These are phyloP conservation scores for Piloderma croceum DNA, from an alignment of 768 basidiomycete species.

Conservation along the genomic window DNA sequence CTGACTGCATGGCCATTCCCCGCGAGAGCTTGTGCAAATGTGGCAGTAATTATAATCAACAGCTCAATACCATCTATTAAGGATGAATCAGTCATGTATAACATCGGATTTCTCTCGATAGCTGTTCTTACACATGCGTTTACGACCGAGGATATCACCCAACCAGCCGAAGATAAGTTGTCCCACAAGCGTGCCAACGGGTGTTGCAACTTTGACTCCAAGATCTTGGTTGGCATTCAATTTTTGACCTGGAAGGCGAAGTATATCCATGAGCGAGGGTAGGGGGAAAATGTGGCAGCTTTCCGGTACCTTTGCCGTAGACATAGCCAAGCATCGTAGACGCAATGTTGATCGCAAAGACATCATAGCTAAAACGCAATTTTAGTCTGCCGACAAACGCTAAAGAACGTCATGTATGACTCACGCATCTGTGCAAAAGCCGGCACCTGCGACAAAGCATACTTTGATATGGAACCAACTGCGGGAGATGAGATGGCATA, in stretches of 20 bases:
- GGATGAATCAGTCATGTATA: too few species aligned
- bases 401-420: slow-evolving; percentile 14
- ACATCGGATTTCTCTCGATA: neutral
- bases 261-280: neutral
- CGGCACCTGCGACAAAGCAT: slow-evolving; percentile 66
- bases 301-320: slow-evolving; percentile 48
- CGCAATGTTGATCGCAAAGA: slow-evolving; percentile 87
- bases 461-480: slow-evolving; percentile 86
- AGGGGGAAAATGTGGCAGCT: slow-evolving; percentile 7
- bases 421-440: slow-evolving; percentile 87
- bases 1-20: slow-evolving; percentile 60
- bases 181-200: slow-evolving; percentile 69
- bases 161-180: slow-evolving; percentile 79
- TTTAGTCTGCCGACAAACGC: neutral
- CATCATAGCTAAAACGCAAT: slow-evolving; percentile 53
- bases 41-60: slow-evolving; percentile 76
- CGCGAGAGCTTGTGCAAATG: slow-evolving; percentile 75
- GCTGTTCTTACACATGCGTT: slow-evolving; percentile 65
- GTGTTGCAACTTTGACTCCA: slow-evolving; percentile 72
- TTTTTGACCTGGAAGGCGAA: slow-evolving; percentile 20
- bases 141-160: slow-evolving; percentile 71
- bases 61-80: slow-evolving; percentile 61
- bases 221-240: slow-evolving; percentile 62
- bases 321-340: slow-evolving; percentile 80
- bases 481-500: slow-evolving; percentile 4